Evolutionary conservation across 1,284 basidiomycete genomes (phyloP).

Genomic region (Moniliophthora roreri): DNA sequence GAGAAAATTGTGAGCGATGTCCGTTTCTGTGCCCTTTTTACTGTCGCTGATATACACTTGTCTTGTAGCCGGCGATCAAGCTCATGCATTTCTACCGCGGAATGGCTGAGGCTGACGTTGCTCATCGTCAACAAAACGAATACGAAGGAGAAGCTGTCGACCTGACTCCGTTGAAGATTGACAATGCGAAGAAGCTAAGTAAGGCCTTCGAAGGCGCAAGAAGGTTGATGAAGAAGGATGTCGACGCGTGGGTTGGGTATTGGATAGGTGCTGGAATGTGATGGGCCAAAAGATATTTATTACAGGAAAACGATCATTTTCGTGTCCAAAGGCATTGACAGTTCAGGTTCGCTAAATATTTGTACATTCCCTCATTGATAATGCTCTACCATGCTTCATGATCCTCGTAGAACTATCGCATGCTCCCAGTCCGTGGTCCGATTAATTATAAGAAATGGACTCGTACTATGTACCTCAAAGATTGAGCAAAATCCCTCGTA

Average conservation of each 20-base stretch:
- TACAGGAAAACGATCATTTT: no score
- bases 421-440: no score
- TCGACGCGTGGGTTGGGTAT: not conserved
- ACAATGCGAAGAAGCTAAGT: not conserved
- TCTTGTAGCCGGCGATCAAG: not conserved
- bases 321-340: no score
- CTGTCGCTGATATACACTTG: not conserved
- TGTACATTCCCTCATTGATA: no score
- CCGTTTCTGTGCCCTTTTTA: not conserved
- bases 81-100: not conserved
- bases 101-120: not conserved
- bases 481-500: no score
- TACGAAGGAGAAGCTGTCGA: not conserved
- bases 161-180: not conserved
- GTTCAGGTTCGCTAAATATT: no score
- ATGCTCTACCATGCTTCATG: no score
- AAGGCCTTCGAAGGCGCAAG: not conserved
- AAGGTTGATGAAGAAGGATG: not conserved
- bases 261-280: not conserved
- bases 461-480: no score
- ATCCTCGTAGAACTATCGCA: no score
- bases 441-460: no score
- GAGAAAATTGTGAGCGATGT: conserved; percentile 5
- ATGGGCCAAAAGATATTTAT: no score
- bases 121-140: not conserved